Percentiles rank a stretch among this genome's conserved stretches.
Evolutionary conservation across 345 rosid genomes (phyloP).

Genomic region (Acer campestre): DNA sequence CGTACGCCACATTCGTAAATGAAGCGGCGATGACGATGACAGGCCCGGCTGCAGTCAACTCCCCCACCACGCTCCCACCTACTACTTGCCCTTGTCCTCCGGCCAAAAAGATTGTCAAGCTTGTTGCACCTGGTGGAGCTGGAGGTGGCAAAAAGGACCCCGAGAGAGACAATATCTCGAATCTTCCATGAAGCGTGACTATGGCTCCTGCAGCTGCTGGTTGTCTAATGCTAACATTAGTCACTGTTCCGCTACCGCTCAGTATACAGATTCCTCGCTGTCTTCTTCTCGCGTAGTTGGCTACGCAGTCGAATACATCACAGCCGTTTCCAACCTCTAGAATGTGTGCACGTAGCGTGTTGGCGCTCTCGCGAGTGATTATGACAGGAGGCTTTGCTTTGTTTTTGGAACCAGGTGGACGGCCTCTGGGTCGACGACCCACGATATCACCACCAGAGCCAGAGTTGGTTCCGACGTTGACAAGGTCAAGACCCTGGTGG

Average conservation of each 20-base stretch:
- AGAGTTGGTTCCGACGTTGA: conserved; percentile 30
- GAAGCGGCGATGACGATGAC: conserved; percentile 93
- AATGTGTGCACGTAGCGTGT: conserved; percentile 96
- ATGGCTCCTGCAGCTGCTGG: conserved; percentile 83
- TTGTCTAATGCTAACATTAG: conserved; percentile 88
- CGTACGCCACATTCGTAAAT: conserved; percentile 91
- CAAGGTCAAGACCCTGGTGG: conserved; percentile 57
- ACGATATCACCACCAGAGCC: conserved; percentile 41
- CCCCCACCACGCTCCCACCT: conserved; percentile 95
- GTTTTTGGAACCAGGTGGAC: conserved; percentile 95
- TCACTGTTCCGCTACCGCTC: conserved; percentile 85
- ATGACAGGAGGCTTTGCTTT: conserved; percentile 89
- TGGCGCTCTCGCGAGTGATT: conserved; percentile 94
- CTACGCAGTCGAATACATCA: conserved; percentile 87
- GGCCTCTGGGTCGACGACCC: conserved; percentile 80
- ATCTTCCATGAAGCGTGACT: conserved; percentile 81
- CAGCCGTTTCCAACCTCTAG: conserved; percentile 88
- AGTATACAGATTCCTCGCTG: conserved; percentile 92
- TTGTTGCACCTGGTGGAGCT: conserved; percentile 95
- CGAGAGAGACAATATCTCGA: conserved; percentile 85
- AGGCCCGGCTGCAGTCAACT: conserved; percentile 88
- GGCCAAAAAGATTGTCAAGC: conserved; percentile 77
- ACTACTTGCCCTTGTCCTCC: conserved; percentile 96
- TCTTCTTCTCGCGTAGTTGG: conserved; percentile 83
- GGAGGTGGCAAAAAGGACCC: conserved; percentile 97